phyloP scores from a whole-genome alignment of 2,329 filamentous ascomycete genomes.

The Lachnellula subtilissima region DNA sequence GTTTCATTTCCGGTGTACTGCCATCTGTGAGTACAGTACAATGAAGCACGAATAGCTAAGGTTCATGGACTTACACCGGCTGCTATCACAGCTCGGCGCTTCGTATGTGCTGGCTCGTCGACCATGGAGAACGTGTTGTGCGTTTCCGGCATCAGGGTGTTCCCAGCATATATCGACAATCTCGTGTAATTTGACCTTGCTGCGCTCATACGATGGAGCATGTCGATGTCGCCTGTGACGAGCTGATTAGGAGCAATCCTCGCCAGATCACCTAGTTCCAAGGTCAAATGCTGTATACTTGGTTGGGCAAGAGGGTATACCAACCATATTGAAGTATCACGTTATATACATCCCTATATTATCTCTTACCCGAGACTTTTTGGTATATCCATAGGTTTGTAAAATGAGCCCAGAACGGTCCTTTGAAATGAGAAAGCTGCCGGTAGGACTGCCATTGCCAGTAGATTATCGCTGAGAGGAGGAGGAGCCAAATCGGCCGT shows the following conservation, averaged over 20 bases:
- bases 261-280: constrained; percentile 8
- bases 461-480: neutral
- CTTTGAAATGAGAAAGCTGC: constrained; percentile 11
- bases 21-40: neutral
- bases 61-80: constrained; percentile 37
- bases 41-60: neutral
- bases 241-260: constrained; percentile 27
- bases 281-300: neutral
- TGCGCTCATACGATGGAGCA: constrained; percentile 19
- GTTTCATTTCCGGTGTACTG: constrained; percentile 51
- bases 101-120: constrained; percentile 41
- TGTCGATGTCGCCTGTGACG: constrained; percentile 19
- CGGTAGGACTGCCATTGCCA: constrained; percentile 3
- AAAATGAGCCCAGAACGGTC: constrained; percentile 13
- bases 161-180: constrained; percentile 35
- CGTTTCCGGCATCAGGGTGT: constrained; percentile 48
- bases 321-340: constrained; percentile 17
- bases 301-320: neutral
- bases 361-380: constrained; percentile 7
- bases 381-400: constrained; percentile 18
- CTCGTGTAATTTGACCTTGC: constrained; percentile 21
- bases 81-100: constrained; percentile 45
- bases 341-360: constrained; percentile 14
- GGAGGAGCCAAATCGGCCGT: too few relatives aligned
- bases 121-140: constrained; percentile 50